Evolutionary conservation across 129 eudicot genomes (phyloP).

Genomic region (Tanacetum coccineum): DNA sequence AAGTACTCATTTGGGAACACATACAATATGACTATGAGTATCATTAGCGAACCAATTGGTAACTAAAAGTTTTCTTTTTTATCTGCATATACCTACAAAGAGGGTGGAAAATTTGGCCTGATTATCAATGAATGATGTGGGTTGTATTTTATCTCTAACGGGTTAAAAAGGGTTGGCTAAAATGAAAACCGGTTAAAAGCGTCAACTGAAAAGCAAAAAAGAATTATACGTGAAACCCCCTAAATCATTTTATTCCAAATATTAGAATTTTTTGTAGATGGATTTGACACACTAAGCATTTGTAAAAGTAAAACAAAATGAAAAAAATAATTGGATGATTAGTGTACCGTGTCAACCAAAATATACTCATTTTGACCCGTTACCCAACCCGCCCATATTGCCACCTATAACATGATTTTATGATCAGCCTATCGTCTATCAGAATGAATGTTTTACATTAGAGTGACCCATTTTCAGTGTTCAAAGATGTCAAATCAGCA

Average conservation of each 20-base stretch:
- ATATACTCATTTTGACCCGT: background rate
- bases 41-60: slow-evolving; percentile 23
- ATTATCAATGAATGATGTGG: too few species aligned
- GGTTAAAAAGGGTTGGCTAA: too few species aligned
- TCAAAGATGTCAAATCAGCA: slow-evolving; percentile 33
- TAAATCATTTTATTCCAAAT: too few species aligned
- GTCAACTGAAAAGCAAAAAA: too few species aligned
- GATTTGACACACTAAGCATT: too few species aligned
- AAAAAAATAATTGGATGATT: background rate
- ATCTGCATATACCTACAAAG: too few species aligned
- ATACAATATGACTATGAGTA: slow-evolving; percentile 36
- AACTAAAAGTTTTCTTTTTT: slow-evolving; percentile 10
- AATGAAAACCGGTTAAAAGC: background rate
- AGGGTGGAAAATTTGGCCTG: too few species aligned
- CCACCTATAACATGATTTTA: background rate
- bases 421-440: background rate
- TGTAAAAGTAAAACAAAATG: background rate
- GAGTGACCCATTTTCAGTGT: slow-evolving; percentile 34
- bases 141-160: background rate
- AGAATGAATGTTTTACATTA: background rate
- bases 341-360: background rate
- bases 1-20: slow-evolving; percentile 41
- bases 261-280: too few species aligned
- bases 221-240: too few species aligned
- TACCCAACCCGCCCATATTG: background rate